A percentile compares a stretch with the other conserved stretches of the same genome.
phyloP scores from a whole-genome alignment of 2,329 filamentous ascomycete species.

The Escovopsis sp. region DNA sequence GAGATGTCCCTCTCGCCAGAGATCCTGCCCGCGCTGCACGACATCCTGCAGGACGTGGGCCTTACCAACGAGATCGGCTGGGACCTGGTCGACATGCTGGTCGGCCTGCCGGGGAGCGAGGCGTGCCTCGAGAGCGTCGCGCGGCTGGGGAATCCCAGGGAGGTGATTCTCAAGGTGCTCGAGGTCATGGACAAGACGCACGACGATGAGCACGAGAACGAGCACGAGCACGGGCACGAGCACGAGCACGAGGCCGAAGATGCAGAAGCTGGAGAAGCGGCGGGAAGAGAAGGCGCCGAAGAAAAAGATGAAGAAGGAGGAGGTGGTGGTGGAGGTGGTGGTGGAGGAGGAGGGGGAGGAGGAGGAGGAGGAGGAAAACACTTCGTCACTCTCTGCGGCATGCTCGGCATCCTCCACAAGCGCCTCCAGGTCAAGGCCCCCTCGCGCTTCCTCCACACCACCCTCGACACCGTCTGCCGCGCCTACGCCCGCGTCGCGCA shows the following conservation, averaged over 20 bases:
- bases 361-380: conserved; percentile 6
- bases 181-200: conserved; percentile 49
- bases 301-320: conserved; percentile 7
- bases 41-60: conserved; percentile 51
- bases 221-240: neutral
- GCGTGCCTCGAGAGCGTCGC: conserved; percentile 61
- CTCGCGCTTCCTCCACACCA: conserved; percentile 63
- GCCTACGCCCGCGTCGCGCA: conserved; percentile 52
- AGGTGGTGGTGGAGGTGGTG: conserved; percentile 26
- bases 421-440: conserved; percentile 66
- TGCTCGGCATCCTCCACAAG: conserved; percentile 58
- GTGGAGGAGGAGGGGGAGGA: conserved; percentile 5
- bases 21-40: conserved; percentile 51
- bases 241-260: neutral
- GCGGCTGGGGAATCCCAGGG: conserved; percentile 62
- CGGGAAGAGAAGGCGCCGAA: conserved; percentile 15
- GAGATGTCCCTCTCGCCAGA: conserved; percentile 57
- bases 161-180: conserved; percentile 68
- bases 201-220: conserved; percentile 9
- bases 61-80: conserved; percentile 68
- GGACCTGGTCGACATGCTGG: conserved; percentile 65
- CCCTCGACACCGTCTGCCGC: conserved; percentile 56
- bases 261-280: conserved; percentile 21
- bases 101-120: conserved; percentile 53
- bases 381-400: conserved; percentile 55